A percentile compares a stretch with the other conserved stretches of the same genome.
Evolutionary conservation across 2,329 filamentous ascomycete genomes (phyloP).

Genomic region (Apiospora pterosperma): DNA sequence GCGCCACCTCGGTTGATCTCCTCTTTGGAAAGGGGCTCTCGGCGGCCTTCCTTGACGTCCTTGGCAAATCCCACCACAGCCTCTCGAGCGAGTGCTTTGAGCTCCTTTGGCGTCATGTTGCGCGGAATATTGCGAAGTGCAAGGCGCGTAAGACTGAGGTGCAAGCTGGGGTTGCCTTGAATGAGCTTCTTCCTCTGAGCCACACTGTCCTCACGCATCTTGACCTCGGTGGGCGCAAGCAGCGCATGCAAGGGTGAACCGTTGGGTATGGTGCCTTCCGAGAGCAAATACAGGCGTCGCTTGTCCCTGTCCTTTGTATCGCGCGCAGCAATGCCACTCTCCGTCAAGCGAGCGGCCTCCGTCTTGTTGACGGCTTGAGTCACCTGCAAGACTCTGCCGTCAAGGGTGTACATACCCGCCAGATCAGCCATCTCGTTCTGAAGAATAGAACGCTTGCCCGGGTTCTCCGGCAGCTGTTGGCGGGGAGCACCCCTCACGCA

Average conservation of each 20-base stretch:
- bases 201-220: constrained; percentile 82
- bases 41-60: constrained; percentile 76
- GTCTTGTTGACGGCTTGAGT: constrained; percentile 80
- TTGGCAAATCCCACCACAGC: constrained; percentile 93
- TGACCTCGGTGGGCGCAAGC: constrained; percentile 75
- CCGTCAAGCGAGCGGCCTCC: constrained; percentile 73
- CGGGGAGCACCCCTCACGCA: constrained; percentile 77
- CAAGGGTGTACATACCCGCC: constrained; percentile 82
- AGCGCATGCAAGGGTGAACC: constrained; percentile 74
- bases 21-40: constrained; percentile 82
- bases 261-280: constrained; percentile 78
- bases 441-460: constrained; percentile 74
- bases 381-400: constrained; percentile 82
- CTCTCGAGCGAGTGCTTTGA: constrained; percentile 86
- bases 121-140: constrained; percentile 89
- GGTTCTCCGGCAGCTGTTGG: constrained; percentile 40
- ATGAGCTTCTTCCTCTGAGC: constrained; percentile 88
- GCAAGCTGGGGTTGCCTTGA: constrained; percentile 83
- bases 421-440: constrained; percentile 82
- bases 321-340: constrained; percentile 64
- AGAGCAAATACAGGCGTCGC: constrained; percentile 80
- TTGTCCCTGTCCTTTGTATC: constrained; percentile 83
- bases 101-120: constrained; percentile 76
- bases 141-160: constrained; percentile 84
- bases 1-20: constrained; percentile 78